phyloP scores from a whole-genome alignment of 257 asterid species.

The Mentha longifolia region DNA sequence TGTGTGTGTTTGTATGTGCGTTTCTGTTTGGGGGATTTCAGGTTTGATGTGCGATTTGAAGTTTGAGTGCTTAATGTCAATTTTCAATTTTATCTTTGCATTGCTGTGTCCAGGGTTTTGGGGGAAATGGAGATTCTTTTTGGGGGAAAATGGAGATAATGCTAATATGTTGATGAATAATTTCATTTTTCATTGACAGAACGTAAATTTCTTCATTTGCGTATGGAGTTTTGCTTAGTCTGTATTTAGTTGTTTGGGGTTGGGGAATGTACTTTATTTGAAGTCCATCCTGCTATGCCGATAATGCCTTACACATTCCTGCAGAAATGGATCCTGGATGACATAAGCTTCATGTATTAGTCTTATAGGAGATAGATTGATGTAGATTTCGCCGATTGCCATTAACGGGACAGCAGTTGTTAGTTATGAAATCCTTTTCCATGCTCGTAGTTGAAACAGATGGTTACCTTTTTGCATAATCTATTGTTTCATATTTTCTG shows the following conservation, averaged over 20 bases:
- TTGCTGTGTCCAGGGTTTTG: background rate
- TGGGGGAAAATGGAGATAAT: constrained; percentile 5
- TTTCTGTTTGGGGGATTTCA: background rate
- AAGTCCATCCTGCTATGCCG: background rate
- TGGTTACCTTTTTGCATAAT: background rate
- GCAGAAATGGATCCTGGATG: constrained; percentile 10
- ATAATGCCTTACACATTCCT: background rate
- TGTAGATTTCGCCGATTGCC: background rate
- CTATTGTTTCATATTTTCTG: background rate
- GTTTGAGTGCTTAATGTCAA: background rate
- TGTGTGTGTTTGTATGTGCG: background rate
- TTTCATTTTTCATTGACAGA: background rate
- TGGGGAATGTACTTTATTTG: background rate
- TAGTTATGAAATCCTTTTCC: background rate
- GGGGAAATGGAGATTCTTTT: constrained; percentile 9
- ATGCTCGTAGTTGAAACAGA: background rate
- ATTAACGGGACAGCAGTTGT: background rate
- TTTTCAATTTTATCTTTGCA: background rate
- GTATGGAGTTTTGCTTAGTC: too few species aligned
- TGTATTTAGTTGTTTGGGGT: constrained; percentile 1
- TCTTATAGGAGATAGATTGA: background rate
- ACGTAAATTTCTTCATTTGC: too few species aligned
- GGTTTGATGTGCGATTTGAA: constrained; percentile 13
- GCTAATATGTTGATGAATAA: background rate
- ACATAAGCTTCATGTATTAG: constrained; percentile 1